Evolutionary conservation across 805 yeast species (phyloP), one percentile per base, ranked within the genome.

Genomic region (Pichia nakasei): DNA sequence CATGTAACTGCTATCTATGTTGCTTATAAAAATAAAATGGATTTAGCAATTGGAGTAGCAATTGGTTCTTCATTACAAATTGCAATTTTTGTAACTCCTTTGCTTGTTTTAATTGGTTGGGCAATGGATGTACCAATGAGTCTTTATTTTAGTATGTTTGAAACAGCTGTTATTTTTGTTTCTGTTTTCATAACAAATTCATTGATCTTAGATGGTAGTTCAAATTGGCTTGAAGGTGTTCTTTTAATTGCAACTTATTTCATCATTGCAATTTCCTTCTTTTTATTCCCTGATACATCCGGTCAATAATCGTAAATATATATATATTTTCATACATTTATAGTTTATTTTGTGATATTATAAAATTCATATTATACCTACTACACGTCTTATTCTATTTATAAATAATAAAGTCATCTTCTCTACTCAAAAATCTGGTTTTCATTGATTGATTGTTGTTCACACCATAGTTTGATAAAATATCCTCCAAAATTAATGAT

Each of bases 91-190:
- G 88, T 93, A 37, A 89, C 97, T 15, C 98, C 98, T 26, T 85
- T 89, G 66, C 75, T 93, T 77, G 98, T 93, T 8, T 70, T 93
- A 29, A 69, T 85, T 36, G 98, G 98, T n/a, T 93, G 97, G 98
- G 60, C 66, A 43, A 75, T 85, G 51, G 88, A 82, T 58, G 85
- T 84, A 48, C 96, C 96, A 54, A 91, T 93, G 97, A 77, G 91
- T 13, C 68, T 93, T 53, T 85, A 81, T 64, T 93, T 93, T 67
- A 82, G 93, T 48, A 83, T 95, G 3, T 89, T 87, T 59, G 98
- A 93, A 67, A 88, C 97, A 2, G 89, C 93, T 0, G 86, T 93
- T 35, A 66, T 93, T 65, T 91, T 93, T 63, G 82, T 87, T 35
- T 78, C 96, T 19, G 95, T 93, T 48, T 82, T 89, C 61, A 78